Evolutionary conservation across 352 stramenopile genomes (phyloP).

Genomic region (Phytophthora pini): DNA sequence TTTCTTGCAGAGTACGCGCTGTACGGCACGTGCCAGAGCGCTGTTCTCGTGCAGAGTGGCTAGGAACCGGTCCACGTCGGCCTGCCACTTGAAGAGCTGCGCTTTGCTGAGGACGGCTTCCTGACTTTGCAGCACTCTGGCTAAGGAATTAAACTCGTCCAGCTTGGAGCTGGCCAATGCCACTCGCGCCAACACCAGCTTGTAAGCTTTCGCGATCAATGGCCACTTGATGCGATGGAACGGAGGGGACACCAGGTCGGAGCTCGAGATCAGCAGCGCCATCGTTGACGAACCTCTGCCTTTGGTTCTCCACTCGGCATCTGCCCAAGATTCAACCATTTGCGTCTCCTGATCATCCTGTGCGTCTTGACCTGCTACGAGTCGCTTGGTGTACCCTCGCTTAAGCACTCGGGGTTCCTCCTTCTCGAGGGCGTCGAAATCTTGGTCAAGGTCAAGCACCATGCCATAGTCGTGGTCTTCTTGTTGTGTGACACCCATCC

Average conservation of each 20-base stretch:
- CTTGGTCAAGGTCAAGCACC: constrained; percentile 61
- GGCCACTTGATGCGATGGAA: constrained; percentile 68
- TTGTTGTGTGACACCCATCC: constrained; percentile 46
- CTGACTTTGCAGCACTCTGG: constrained; percentile 49
- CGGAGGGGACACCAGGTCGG: constrained; percentile 54
- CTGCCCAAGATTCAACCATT: constrained; percentile 27
- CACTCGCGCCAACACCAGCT: constrained; percentile 42
- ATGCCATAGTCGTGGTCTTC: constrained; percentile 77
- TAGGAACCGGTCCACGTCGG: constrained; percentile 47
- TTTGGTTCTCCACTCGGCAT: constrained; percentile 61
- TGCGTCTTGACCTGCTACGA: constrained; percentile 33
- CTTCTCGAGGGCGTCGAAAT: constrained; percentile 43
- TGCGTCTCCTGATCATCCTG: constrained; percentile 14
- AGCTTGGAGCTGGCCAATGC: constrained; percentile 62
- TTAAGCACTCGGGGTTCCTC: constrained; percentile 23
- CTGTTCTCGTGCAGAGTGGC: constrained; percentile 36
- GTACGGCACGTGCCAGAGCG: constrained; percentile 36
- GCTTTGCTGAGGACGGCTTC: constrained; percentile 53
- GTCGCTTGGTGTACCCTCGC: constrained; percentile 50
- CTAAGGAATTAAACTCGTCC: constrained; percentile 69
- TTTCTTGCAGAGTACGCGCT: constrained; percentile 59
- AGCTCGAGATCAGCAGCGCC: constrained; percentile 46
- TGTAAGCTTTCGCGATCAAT: constrained; percentile 57
- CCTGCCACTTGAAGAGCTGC: constrained; percentile 63
- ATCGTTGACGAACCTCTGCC: constrained; percentile 25